Base-by-base conservation (phyloP, 345 rosid species). In the Xanthoceras sorbifolium region DNA sequence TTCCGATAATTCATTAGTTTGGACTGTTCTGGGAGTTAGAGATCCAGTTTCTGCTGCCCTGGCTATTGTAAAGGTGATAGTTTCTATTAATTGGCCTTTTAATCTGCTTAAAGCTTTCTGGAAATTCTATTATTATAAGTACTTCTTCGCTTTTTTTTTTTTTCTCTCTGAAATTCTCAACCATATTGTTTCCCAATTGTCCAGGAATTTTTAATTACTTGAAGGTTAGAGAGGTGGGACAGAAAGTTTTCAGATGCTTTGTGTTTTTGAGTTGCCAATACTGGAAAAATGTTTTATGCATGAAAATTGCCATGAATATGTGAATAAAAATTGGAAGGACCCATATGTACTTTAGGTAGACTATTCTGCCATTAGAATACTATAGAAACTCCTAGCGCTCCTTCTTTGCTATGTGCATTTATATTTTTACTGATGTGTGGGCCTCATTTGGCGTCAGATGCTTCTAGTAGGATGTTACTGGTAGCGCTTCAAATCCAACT, bases 21-120 rank as follows among this genome's bases (percentile, higher is more conserved):
- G 97, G 99, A 96, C 97, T 77, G 99, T 96, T 75, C 87, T 96
- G 78, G 98, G 99, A 75, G 97, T 93, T 70, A 86, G 97, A 84
- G 99, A 96, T 88, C 98, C 99, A 67, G 83, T 92, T 76, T 92
- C 98, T 77, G 98, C 99, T 79, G 95, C 99, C n/a, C 79, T 93
- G 63, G 84, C 99, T 72, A 96, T 96, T 52, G 94, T 96, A 71
- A 96, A 96, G 97, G 99, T 93, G 88, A 73, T 34, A n/a, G 34
- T 59, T 67, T 60, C 68, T 23, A 1, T 60, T 14, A 44, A 29
- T 59, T 42, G 46, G 59, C 55, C 23, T 17, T 72, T 28, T 9
- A 64, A 60, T 60, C 44, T 81, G 71, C 36, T 34, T 34, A 44
- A 54, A 40, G 59, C 18, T 34, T 25, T 46, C 26, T 69, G 36